phyloP scores from a whole-genome alignment of 1,139 yeast genomes.

The Taiozyma sp. region DNA sequence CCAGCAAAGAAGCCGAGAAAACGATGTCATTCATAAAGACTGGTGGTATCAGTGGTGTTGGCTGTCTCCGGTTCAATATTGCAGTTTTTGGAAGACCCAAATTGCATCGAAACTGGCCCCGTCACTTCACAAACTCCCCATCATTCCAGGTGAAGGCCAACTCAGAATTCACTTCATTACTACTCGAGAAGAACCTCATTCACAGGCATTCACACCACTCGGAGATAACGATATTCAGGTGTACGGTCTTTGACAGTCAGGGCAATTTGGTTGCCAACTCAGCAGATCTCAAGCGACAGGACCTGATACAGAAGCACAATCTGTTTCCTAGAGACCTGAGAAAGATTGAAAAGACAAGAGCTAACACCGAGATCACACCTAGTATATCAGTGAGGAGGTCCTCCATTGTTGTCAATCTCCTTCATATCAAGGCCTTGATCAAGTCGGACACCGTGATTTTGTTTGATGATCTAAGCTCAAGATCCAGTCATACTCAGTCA shows the following conservation, averaged over 20 bases:
- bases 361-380: slow-evolving; percentile 61
- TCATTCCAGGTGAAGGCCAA: neutral
- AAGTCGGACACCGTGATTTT: slow-evolving; percentile 59
- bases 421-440: slow-evolving; percentile 66
- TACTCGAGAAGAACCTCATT: slow-evolving; percentile 32
- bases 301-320: slow-evolving; percentile 41
- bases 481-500: slow-evolving; percentile 34
- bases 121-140: neutral
- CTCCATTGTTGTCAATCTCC: slow-evolving; percentile 57
- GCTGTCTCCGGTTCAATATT: neutral
- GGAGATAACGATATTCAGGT: slow-evolving; percentile 31
- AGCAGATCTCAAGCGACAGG: slow-evolving; percentile 50
- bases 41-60: neutral
- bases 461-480: slow-evolving; percentile 52
- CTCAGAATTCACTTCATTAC: slow-evolving; percentile 22
- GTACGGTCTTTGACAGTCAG: slow-evolving; percentile 54
- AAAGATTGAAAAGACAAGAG: slow-evolving; percentile 57
- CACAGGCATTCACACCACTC: slow-evolving; percentile 29
- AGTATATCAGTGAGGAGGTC: slow-evolving; percentile 57
- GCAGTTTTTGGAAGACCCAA: neutral
- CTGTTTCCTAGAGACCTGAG: slow-evolving; percentile 71
- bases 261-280: slow-evolving; percentile 58
- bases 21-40: neutral
- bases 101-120: neutral
- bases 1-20: no score